Base-by-base conservation (phyloP, 2,329 filamentous ascomycete genomes). In the Fusarium cyanostomum region DNA sequence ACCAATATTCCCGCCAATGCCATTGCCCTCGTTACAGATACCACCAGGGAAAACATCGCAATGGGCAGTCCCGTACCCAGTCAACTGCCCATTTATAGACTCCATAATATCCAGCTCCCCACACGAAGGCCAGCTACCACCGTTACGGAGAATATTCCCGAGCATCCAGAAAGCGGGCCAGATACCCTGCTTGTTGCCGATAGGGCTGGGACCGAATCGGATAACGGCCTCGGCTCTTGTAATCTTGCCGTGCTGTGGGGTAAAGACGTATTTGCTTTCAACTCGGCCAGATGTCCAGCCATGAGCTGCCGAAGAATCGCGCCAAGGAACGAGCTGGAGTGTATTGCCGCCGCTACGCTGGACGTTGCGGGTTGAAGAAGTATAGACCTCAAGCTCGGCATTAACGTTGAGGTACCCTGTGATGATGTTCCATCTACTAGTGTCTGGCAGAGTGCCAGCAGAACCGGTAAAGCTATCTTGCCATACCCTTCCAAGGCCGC, bases 201-300 rank as follows among this genome's bases (percentile, higher is more conserved):
- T 50, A 11, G 42, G 37, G 30, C 65, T 50, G n/a, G 68, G 38
- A 41, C 81, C 81, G 62, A 82, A 80, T 13, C 80, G 77, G 52
- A 83, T 73, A 33, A 69, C 67, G 10, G 77, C 77, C 69, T 83
- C 79, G 52, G 76, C 74, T 35, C 79, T 64, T 13, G 80, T 81
- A 39, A 67, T 61, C 27, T 71, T 70, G 18, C 78, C 78, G 1
- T 76, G 69, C 7, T 67, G 24, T 0, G 81, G 80, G 1, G 77
- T 80, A 71, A 80, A 82, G 13, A 75, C 74, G 61, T 79, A 78
- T 49, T 71, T 77, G 62, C 75, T 78, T 72, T 84, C 81, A 66
- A 83, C 69, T 21, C 81, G 78, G 7, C 78, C 81, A 2, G 81
- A 83, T 0, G 81, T 83, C 81, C 81, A 84, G n/a, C 72, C 65